Conservation (phyloP, 1,284 basidiomycete species). For the Porodaedalea pini region DNA sequence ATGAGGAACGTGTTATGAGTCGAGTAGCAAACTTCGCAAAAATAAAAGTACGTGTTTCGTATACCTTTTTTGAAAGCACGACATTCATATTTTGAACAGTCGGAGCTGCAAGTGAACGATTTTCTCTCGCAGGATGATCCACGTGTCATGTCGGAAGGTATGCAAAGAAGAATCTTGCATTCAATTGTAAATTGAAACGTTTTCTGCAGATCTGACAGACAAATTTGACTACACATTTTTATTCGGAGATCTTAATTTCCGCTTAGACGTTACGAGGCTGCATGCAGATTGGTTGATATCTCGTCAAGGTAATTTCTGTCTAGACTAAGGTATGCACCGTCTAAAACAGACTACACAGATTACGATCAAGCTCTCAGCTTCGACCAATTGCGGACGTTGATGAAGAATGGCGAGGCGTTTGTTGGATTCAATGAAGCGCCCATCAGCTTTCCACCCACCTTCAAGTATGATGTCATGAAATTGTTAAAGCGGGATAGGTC, state of each 20-base stretch:
- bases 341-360: slow-evolving; percentile 38
- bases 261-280: slow-evolving; percentile 66
- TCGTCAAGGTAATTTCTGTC: slow-evolving; percentile 41
- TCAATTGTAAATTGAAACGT: slow-evolving; percentile 12
- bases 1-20: slow-evolving; percentile 67
- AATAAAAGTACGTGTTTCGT: slow-evolving; percentile 54
- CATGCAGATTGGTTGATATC: slow-evolving; percentile 66
- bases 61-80: slow-evolving; percentile 6
- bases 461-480: slow-evolving; percentile 77
- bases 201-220: slow-evolving; percentile 64
- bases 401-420: slow-evolving; percentile 58
- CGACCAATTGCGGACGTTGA: slow-evolving; percentile 74
- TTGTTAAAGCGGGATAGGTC: slow-evolving; percentile 48
- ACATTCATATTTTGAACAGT: slow-evolving; percentile 34
- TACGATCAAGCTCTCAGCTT: slow-evolving; percentile 73
- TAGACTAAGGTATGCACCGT: not conserved
- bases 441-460: slow-evolving; percentile 77
- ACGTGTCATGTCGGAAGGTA: slow-evolving; percentile 63
- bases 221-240: slow-evolving; percentile 82
- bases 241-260: slow-evolving; percentile 79
- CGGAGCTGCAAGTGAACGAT: slow-evolving; percentile 61
- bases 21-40: slow-evolving; percentile 69
- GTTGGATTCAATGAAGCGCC: slow-evolving; percentile 67
- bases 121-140: slow-evolving; percentile 64
- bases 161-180: slow-evolving; percentile 3